Percentiles rank a stretch among this genome's conserved stretches.
These are phyloP conservation scores for Candida tibetensis DNA, from an alignment of 805 yeast species.

Conservation along the genomic window DNA sequence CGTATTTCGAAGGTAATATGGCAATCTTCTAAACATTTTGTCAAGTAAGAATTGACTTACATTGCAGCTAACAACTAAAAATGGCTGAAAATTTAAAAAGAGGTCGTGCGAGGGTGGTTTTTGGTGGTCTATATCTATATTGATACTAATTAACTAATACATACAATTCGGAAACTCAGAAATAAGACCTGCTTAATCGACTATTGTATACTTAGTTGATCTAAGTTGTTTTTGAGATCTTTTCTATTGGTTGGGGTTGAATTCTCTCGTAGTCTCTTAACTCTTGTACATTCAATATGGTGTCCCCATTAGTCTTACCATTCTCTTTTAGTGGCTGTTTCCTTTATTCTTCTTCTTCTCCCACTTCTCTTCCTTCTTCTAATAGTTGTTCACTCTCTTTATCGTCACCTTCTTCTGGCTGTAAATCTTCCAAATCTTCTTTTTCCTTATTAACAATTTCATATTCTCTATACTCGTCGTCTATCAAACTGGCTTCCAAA, in stretches of 20 bases:
- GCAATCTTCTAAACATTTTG: background rate
- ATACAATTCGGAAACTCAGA: no score
- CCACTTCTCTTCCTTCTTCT: background rate
- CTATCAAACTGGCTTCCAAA: slow-evolving; percentile 8
- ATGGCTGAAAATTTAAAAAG: no score
- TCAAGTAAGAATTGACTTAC: no score
- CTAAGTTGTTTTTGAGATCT: background rate
- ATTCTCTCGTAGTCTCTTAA: no score
- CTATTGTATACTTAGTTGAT: background rate
- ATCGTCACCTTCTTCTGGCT: slow-evolving; percentile 1
- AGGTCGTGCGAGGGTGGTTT: no score
- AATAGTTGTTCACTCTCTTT: background rate
- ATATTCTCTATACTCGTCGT: slow-evolving; percentile 13
- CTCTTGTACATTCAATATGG: no score
- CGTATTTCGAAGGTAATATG: background rate
- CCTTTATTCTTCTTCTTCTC: background rate
- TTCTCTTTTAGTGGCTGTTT: background rate
- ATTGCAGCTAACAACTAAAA: no score
- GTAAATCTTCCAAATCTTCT: slow-evolving; percentile 1
- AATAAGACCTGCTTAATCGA: background rate
- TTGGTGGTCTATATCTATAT: no score
- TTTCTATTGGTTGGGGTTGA: no score
- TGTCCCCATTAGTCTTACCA: no score
- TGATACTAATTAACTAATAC: no score
- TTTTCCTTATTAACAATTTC: slow-evolving; percentile 6